These are phyloP conservation scores for Adenanthera pavonina DNA, from an alignment of 306 rosid genomes.

Conservation along the genomic window DNA sequence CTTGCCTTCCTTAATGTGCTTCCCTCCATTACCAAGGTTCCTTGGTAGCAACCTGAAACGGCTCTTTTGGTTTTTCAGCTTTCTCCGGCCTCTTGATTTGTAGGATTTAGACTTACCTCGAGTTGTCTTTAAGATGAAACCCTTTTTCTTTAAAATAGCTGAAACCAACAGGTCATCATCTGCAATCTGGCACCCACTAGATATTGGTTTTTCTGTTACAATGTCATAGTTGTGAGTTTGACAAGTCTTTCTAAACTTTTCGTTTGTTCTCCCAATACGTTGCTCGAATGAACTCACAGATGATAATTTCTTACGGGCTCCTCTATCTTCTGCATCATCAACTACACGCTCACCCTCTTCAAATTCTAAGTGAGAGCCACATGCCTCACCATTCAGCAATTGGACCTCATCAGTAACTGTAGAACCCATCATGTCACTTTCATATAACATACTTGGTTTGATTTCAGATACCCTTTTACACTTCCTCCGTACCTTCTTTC, in stretches of 20 bases:
- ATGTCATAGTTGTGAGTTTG: slow-evolving; percentile 34
- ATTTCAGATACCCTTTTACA: slow-evolving; percentile 87
- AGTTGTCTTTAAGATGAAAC: slow-evolving; percentile 49
- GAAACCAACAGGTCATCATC: slow-evolving; percentile 94
- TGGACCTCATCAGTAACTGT: slow-evolving; percentile 51
- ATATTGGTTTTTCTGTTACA: slow-evolving; percentile 53
- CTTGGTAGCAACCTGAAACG: slow-evolving; percentile 80
- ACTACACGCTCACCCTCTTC: slow-evolving; percentile 53
- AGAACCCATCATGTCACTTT: slow-evolving; percentile 46
- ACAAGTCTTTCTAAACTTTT: slow-evolving; percentile 41
- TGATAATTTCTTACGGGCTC: slow-evolving; percentile 43
- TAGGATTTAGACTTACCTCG: slow-evolving; percentile 50
- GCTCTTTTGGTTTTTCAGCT: slow-evolving; percentile 65
- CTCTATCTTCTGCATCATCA: slow-evolving; percentile 49
- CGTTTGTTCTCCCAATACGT: slow-evolving; percentile 51
- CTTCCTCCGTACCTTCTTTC: slow-evolving; percentile 75
- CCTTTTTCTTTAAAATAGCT: slow-evolving; percentile 77
- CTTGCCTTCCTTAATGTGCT: slow-evolving; percentile 70
- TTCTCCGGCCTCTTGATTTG: slow-evolving; percentile 62
- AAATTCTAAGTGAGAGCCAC: slow-evolving; percentile 44
- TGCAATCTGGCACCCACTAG: slow-evolving; percentile 68
- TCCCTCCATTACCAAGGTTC: slow-evolving; percentile 71
- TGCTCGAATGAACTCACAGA: slow-evolving; percentile 47
- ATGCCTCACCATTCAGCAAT: slow-evolving; percentile 45
- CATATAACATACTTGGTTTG: slow-evolving; percentile 53